phyloP scores from a whole-genome alignment of 805 yeast genomes.

The Wickerhamomyces queroliae region DNA sequence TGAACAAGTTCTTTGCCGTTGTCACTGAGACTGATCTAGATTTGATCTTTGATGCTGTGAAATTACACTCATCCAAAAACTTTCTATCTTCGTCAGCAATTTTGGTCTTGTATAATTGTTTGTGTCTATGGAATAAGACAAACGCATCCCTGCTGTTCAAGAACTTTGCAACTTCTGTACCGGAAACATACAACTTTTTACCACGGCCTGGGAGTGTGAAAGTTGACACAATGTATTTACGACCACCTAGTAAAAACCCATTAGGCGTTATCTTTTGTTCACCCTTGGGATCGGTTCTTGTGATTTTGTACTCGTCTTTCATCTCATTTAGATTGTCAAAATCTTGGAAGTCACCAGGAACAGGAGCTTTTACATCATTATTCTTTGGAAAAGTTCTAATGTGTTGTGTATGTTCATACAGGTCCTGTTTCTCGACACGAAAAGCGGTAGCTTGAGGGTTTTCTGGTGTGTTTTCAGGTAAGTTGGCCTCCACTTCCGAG shows the following conservation, averaged over 20 bases:
- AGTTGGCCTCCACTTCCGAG: constrained; percentile 9
- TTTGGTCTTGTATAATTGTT: constrained; percentile 29
- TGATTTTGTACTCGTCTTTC: constrained; percentile 27
- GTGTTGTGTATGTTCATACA: constrained; percentile 8
- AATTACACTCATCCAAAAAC: constrained; percentile 26
- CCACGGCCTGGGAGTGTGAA: constrained; percentile 35
- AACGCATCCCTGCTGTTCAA: constrained; percentile 45
- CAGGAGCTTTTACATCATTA: constrained; percentile 9
- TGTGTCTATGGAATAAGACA: constrained; percentile 38
- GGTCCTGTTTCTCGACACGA: constrained; percentile 6
- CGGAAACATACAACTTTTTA: constrained; percentile 32
- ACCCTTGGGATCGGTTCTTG: constrained; percentile 34
- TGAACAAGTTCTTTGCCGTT: constrained; percentile 40
- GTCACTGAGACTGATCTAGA: constrained; percentile 13
- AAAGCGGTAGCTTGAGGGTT: constrained; percentile 21
- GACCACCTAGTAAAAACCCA: constrained; percentile 33
- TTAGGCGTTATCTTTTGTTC: constrained; percentile 35
- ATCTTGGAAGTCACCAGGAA: constrained; percentile 8
- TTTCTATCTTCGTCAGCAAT: constrained; percentile 32
- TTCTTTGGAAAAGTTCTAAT: constrained; percentile 9
- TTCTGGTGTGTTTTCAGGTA: constrained; percentile 17
- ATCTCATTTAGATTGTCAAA: constrained; percentile 12
- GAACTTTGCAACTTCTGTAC: constrained; percentile 34
- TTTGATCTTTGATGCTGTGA: constrained; percentile 17
- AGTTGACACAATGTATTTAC: constrained; percentile 33